A percentile compares a stretch with the other conserved stretches of the same genome.
These are phyloP conservation scores for Saturnispora galanensis DNA, from an alignment of 805 yeast species.

Conservation along the genomic window DNA sequence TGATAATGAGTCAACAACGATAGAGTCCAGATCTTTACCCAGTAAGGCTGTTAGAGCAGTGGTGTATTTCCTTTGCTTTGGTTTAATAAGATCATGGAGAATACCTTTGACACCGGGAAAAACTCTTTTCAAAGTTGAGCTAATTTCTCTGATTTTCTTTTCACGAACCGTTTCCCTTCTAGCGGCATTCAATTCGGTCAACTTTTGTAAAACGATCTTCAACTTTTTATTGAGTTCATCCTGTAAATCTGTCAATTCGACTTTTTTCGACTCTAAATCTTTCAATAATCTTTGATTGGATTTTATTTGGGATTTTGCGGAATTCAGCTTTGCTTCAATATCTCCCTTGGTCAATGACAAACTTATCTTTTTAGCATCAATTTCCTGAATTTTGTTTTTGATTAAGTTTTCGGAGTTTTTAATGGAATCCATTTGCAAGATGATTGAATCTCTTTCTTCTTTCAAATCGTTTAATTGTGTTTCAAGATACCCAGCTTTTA, in stretches of 20 bases:
- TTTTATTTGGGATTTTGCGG: conserved; percentile 27
- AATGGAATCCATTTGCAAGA: conserved; percentile 28
- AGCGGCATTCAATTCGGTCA: conserved; percentile 67
- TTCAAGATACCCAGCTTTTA: conserved; percentile 47
- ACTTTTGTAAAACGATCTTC: conserved; percentile 44
- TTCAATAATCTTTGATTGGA: conserved; percentile 18
- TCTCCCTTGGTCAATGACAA: conserved; percentile 22
- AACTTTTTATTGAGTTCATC: conserved; percentile 54
- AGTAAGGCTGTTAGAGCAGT: conserved; percentile 65
- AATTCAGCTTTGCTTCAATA: conserved; percentile 17
- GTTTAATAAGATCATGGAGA: conserved; percentile 69
- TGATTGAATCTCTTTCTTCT: conserved; percentile 29
- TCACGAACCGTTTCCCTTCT: conserved; percentile 71
- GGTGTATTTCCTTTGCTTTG: conserved; percentile 63
- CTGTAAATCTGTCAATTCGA: conserved; percentile 36
- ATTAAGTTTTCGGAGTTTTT: conserved; percentile 29
- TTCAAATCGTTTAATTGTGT: conserved; percentile 38
- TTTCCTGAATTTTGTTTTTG: conserved; percentile 26
- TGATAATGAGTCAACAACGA: conserved; percentile 69
- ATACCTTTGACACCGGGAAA: conserved; percentile 81
- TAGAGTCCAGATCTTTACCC: conserved; percentile 72
- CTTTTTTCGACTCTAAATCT: conserved; percentile 28
- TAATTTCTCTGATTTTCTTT: conserved; percentile 60
- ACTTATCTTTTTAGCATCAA: conserved; percentile 26
- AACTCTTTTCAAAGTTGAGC: conserved; percentile 55